Evolutionary conservation across 208 protist species (phyloP), one percentile per base, ranked within the genome.

Genomic region (Willaertia magna): DNA sequence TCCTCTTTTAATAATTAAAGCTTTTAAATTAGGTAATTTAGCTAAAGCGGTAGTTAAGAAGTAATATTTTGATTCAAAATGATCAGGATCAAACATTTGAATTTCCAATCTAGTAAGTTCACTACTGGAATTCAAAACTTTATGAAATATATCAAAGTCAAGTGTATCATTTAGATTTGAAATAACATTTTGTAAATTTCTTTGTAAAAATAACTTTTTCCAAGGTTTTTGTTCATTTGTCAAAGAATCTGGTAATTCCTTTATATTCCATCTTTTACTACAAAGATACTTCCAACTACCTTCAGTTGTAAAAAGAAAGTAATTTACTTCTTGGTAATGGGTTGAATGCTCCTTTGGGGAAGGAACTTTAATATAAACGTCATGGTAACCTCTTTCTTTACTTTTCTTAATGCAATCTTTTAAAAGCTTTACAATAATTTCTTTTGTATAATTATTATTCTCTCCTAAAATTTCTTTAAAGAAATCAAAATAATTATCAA

Each of bases 101-200:
- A 83, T 83, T 83, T 83, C 78, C 20, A 83, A 39, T 55, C 78
- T 49, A 42, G 78, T 9, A 83, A 83, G 52, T n/a, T 83, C 78
- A 20, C 7, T 14, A 42, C 46, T 30, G 9, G 2, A 26, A 4
- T 83, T 26, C 7, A 83, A 34, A 48, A 40, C 22, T 9, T 51
- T 4, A 26, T 83, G 78, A 18, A 83, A 55, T 12, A 43, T 34
- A 2, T 40, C 1, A 4, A 83, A 43, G 55, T 83, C 78, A 43
- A n/a, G 9, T 43, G 34, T 18, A 43, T 83, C 78, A 22, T 83
- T 83, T 2, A 83, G 22, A 18, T 20, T 26, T 11, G 78, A 83
- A 43, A 83, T 43, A 0, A 55, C 4, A 42, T 83, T 46, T 83
- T 83, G 78, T 9, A 83, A 42, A 55, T 55, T 55, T 18, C 55